Evolutionary conservation across 2,329 filamentous ascomycete genomes (phyloP).

Genomic region (Capronia epimyces): DNA sequence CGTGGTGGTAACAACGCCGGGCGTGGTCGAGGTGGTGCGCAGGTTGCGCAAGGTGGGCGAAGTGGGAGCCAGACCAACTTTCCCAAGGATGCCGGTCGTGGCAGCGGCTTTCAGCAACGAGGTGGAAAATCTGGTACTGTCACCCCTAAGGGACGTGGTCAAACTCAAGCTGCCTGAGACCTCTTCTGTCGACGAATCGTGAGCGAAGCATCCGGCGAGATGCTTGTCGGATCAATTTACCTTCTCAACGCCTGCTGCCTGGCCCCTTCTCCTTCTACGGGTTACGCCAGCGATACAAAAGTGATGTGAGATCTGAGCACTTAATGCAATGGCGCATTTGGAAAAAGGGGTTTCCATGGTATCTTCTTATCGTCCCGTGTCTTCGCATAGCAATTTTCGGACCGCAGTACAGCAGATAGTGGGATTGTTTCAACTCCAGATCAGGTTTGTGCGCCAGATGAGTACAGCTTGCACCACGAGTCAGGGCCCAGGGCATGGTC

Average conservation of each 20-base stretch:
- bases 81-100: slow-evolving; percentile 62
- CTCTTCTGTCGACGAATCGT: neutral
- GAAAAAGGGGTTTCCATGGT: slow-evolving; percentile 24
- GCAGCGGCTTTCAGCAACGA: slow-evolving; percentile 60
- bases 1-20: slow-evolving; percentile 62
- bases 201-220: neutral
- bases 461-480: slow-evolving; percentile 9
- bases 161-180: slow-evolving; percentile 41
- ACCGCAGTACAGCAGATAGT: slow-evolving; percentile 15
- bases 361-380: slow-evolving; percentile 6
- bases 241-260: neutral
- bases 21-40: slow-evolving; percentile 48
- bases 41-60: slow-evolving; percentile 41
- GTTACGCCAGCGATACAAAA: slow-evolving; percentile 18
- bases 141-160: slow-evolving; percentile 43
- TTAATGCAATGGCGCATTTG: slow-evolving; percentile 24
- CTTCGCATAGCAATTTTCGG: slow-evolving; percentile 25
- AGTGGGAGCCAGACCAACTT: slow-evolving; percentile 61
- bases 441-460: slow-evolving; percentile 1
- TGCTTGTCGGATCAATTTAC: neutral
- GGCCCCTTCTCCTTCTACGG: slow-evolving; percentile 7
- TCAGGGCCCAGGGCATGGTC: slow-evolving; percentile 8
- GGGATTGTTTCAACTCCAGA: slow-evolving; percentile 11
- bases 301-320: slow-evolving; percentile 12
- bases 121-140: slow-evolving; percentile 56